A percentile compares a stretch with the other conserved stretches of the same genome.
Evolutionary conservation across 2,329 filamentous ascomycete species (phyloP).

Genomic region (Huntiella bhutanensis): DNA sequence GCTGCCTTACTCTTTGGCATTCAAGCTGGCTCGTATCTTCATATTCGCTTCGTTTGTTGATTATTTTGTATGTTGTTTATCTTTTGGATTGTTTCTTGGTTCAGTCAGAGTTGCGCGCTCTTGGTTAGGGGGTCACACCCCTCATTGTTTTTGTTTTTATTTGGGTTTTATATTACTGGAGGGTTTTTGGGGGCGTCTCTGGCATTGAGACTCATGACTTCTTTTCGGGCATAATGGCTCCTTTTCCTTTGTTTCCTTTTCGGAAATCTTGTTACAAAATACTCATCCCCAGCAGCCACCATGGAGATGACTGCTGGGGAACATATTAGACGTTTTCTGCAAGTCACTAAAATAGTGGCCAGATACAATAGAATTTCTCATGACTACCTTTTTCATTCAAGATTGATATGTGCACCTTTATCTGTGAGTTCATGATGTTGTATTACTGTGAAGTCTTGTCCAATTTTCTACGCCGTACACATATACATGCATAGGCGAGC

Average conservation of each 20-base stretch:
- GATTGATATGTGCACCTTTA: too few species aligned
- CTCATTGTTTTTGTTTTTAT: slow-evolving; percentile 3
- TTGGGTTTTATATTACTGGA: neutral
- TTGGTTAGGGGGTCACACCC: neutral
- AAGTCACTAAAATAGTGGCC: too few species aligned
- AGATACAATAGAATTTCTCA: too few species aligned
- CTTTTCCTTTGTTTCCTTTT: neutral
- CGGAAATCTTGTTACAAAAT: neutral
- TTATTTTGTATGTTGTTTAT: slow-evolving; percentile 2
- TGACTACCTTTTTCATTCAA: too few species aligned
- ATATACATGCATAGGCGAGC: too few species aligned
- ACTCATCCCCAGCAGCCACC: slow-evolving; percentile 1
- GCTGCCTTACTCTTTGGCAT: slow-evolving; percentile 3
- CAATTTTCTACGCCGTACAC: too few species aligned
- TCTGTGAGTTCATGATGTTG: too few species aligned
- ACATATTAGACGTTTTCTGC: neutral
- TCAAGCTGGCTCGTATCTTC: slow-evolving; percentile 1
- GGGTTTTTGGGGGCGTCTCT: slow-evolving; percentile 1
- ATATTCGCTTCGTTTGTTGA: slow-evolving; percentile 5
- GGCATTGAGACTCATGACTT: neutral
- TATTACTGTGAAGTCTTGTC: too few species aligned
- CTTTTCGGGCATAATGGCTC: neutral
- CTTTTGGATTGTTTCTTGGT: neutral
- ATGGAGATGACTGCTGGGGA: slow-evolving; percentile 7
- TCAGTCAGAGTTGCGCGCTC: neutral